These are phyloP conservation scores for Ascochyta koolunga DNA, from an alignment of 2,329 filamentous ascomycete genomes.

Conservation along the genomic window DNA sequence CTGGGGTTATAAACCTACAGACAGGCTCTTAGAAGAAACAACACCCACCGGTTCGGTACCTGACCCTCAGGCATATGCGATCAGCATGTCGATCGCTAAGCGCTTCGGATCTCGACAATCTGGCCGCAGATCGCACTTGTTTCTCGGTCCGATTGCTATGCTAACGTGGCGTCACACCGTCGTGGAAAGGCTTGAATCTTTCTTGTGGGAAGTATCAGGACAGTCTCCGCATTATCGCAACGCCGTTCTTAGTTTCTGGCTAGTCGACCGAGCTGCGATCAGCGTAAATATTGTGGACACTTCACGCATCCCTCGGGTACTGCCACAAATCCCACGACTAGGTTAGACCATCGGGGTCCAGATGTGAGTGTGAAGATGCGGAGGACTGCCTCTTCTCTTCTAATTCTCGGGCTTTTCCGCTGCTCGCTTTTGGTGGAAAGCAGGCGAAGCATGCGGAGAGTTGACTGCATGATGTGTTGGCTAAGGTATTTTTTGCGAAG, in stretches of 20 bases:
- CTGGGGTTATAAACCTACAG: conserved; percentile 6
- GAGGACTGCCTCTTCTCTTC: no score
- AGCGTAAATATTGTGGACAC: background rate
- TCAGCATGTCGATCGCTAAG: background rate
- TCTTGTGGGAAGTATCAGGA: background rate
- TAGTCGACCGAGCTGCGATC: background rate
- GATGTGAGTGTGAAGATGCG: no score
- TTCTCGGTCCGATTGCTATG: background rate
- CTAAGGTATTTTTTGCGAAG: no score
- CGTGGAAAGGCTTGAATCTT: no score
- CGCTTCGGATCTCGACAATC: background rate
- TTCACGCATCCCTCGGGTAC: background rate
- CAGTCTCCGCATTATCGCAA: background rate
- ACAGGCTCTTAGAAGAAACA: background rate
- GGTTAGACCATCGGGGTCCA: no score
- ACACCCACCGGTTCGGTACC: background rate
- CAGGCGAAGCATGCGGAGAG: no score
- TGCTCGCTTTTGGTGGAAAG: no score
- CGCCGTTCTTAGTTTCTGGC: background rate
- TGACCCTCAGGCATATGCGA: background rate
- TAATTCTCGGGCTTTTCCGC: no score
- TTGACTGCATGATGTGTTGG: no score
- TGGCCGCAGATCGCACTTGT: background rate
- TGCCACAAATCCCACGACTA: no score
- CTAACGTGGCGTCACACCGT: background rate